phyloP scores from a whole-genome alignment of 2,329 filamentous ascomycete genomes.

The Stagonosporopsis vannaccii region DNA sequence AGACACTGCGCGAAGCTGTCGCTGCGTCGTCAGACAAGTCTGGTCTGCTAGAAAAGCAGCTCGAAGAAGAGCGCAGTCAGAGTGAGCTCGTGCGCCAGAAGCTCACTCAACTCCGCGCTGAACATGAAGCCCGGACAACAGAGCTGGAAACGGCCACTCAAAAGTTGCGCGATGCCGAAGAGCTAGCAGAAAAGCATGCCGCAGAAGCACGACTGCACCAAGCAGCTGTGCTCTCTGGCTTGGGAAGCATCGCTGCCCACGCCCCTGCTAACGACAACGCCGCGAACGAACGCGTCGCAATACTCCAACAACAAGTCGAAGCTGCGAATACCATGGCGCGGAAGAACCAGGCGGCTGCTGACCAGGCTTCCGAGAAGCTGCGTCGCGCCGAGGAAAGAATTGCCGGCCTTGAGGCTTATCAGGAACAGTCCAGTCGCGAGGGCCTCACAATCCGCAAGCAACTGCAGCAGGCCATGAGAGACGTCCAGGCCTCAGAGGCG shows the following conservation, averaged over 20 bases:
- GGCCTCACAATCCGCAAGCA: constrained; percentile 89
- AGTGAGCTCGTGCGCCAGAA: constrained; percentile 79
- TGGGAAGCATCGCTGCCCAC: constrained; percentile 73
- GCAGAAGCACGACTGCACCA: constrained; percentile 87
- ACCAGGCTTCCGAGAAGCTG: constrained; percentile 85
- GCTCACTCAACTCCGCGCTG: constrained; percentile 75
- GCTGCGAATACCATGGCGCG: constrained; percentile 80
- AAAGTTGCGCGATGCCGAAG: constrained; percentile 83
- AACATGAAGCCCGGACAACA: constrained; percentile 80
- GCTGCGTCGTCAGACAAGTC: constrained; percentile 80
- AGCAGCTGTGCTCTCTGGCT: constrained; percentile 79
- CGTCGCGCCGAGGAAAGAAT: constrained; percentile 95
- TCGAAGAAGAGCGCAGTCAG: constrained; percentile 81
- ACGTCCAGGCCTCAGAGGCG: constrained; percentile 81
- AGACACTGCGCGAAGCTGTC: constrained; percentile 78
- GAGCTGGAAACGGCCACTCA: constrained; percentile 79
- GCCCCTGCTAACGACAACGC: constrained; percentile 60
- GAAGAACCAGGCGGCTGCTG: constrained; percentile 88
- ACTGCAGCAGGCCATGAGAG: constrained; percentile 81
- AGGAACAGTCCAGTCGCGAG: constrained; percentile 95
- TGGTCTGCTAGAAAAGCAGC: constrained; percentile 76
- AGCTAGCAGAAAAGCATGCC: constrained; percentile 85
- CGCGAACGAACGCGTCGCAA: constrained; percentile 68
- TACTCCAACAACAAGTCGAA: constrained; percentile 81
- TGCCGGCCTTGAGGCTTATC: constrained; percentile 93